Percentiles rank a stretch among this genome's conserved stretches.
phyloP scores from a whole-genome alignment of 129 eudicot genomes.

The Arctium minus region DNA sequence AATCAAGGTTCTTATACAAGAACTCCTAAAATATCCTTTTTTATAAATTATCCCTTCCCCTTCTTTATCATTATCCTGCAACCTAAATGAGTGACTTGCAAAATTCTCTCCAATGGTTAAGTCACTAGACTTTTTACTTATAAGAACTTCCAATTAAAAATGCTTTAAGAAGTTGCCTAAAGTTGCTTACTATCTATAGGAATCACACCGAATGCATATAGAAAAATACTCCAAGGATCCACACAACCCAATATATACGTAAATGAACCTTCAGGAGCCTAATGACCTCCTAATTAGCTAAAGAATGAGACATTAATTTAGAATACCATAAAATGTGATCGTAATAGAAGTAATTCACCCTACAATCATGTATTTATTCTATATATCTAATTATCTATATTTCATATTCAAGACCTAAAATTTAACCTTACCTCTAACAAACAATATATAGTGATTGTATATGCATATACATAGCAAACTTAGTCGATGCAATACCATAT shows the following conservation, averaged over 20 bases:
- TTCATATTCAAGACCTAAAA: background rate
- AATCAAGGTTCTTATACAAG: no score
- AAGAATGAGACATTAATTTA: background rate
- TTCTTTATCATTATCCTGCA: no score
- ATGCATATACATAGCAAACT: background rate
- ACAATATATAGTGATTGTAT: background rate
- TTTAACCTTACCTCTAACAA: background rate
- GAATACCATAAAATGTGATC: background rate
- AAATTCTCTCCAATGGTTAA: no score
- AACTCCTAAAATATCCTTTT: no score
- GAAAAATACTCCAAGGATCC: background rate
- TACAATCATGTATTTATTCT: background rate
- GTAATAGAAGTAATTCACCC: background rate
- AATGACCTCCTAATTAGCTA: background rate
- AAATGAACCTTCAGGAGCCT: background rate
- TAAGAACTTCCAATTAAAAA: no score
- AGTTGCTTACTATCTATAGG: background rate
- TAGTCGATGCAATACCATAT: background rate
- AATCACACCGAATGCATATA: background rate
- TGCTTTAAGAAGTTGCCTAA: no score
- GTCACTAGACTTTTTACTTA: no score
- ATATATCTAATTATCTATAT: background rate
- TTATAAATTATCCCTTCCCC: no score
- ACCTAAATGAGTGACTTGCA: no score
- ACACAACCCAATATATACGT: no score